phyloP scores from a whole-genome alignment of 2,329 filamentous ascomycete species.

The Alternaria ethzedia region DNA sequence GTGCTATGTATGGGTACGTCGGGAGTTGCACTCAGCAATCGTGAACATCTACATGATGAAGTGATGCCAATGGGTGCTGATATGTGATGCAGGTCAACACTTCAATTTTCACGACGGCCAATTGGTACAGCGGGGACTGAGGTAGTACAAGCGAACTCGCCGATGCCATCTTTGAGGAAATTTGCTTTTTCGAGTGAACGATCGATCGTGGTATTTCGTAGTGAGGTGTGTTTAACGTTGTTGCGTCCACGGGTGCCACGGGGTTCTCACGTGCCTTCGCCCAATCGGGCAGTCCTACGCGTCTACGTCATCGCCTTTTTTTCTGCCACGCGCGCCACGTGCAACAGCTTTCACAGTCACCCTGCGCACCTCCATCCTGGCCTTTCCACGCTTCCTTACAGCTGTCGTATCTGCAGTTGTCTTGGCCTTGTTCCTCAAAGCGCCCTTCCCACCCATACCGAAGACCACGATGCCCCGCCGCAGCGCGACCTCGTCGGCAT shows the following conservation, averaged over 20 bases:
- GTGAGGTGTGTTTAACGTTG: background rate
- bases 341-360: background rate
- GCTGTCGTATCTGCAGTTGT: background rate
- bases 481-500: slow-evolving; percentile 20
- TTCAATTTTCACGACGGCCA: background rate
- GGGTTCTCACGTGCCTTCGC: background rate
- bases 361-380: background rate
- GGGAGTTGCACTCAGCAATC: too few species aligned
- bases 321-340: slow-evolving; percentile 7
- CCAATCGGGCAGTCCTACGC: slow-evolving; percentile 1
- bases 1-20: background rate
- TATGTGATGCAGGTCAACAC: background rate
- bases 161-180: background rate
- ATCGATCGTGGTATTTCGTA: background rate
- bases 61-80: background rate
- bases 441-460: background rate
- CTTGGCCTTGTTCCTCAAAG: background rate
- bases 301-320: slow-evolving; percentile 15
- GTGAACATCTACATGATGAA: background rate
- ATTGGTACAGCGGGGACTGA: background rate
- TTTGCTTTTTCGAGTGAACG: background rate
- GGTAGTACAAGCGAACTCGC: background rate
- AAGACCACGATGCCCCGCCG: slow-evolving; percentile 39
- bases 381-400: background rate
- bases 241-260: background rate